Percentiles rank a stretch among this genome's conserved stretches.
Conservation (phyloP, 2,329 filamentous ascomycete genomes). For the Exophiala xenobiotica region DNA sequence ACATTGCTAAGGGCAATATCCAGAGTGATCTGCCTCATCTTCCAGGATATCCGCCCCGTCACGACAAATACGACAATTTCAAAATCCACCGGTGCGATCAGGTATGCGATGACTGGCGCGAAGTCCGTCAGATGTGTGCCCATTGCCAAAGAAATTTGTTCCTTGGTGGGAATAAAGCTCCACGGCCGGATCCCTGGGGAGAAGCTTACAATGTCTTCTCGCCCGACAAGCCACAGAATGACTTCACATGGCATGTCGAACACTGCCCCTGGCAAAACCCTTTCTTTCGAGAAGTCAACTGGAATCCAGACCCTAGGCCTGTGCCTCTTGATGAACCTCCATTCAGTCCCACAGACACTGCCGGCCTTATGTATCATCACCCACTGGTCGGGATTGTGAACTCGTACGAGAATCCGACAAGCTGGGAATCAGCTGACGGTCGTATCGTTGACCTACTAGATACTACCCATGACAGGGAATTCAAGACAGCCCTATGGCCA, state of each 20-base stretch:
- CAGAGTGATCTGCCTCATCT: background rate
- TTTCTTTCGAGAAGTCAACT: slow-evolving; percentile 13
- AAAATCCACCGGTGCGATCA: background rate
- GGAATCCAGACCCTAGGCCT: slow-evolving; percentile 11
- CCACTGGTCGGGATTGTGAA: slow-evolving; percentile 7
- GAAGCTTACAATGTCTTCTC: background rate
- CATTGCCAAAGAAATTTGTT: background rate
- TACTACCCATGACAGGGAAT: slow-evolving; percentile 1
- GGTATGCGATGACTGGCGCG: background rate
- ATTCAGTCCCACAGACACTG: background rate
- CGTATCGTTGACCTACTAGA: slow-evolving; percentile 9
- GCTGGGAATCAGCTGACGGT: slow-evolving; percentile 12
- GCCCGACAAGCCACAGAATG: background rate
- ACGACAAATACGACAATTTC: background rate
- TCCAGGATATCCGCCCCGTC: background rate
- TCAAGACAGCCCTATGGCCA: background rate
- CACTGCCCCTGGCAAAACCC: slow-evolving; percentile 7
- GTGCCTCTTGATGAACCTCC: slow-evolving; percentile 7
- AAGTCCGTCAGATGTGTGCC: background rate
- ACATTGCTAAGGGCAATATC: background rate
- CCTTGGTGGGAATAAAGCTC: background rate
- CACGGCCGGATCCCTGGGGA: background rate
- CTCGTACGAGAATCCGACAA: slow-evolving; percentile 3
- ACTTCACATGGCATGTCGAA: slow-evolving; percentile 8
- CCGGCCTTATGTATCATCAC: background rate